Evolutionary conservation across 805 yeast species (phyloP), one percentile per base, ranked within the genome.

Genomic region (Yarrowia sp.): DNA sequence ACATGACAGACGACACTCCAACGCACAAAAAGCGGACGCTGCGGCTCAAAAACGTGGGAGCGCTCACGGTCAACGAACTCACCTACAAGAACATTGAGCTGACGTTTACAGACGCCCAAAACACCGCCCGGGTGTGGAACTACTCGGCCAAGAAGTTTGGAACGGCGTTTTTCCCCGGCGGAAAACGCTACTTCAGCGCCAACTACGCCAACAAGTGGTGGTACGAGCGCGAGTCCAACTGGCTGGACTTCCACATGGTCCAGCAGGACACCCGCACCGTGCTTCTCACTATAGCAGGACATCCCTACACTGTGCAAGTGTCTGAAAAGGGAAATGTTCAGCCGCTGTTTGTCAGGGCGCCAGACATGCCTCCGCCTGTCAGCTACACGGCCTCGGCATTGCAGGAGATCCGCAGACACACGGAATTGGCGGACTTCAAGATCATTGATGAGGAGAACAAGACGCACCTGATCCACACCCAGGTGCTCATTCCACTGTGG

Each of bases 101-200:
- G n/a, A 34, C 39, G 4, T 9, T 49, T 9, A 9, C 10, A 15
- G 55, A 49, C 24, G n/a, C 17, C 6, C 24, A 33, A 12, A 12
- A n/a, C 14, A n/a, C n/a, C 15, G 7, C 39, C 4, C 39, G 55
- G 6, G 17, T 17, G 10, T 49, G 55, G 55, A 49, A 33, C 24
- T 49, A 49, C 55, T 49, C 55, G 1, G 55, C 55, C 24, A 49
- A 49, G 9, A 49, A 49, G 24, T 49, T n/a, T 12, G 55, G 55
- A 9, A 34, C 40, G 40, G 55, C 34, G 40, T 49, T 33, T 34
- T 49, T 49, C 10, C 55, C 55, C 2, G 58, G 58, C 6, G 58
- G 58, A 12, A 52, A 38, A 14, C 58, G 58, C 10, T 52, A 19
- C n/a, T 52, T 52, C 17, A 17, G 33, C 17, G 12, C 43, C 12